Base-by-base conservation (phyloP, 2,329 filamentous ascomycete species). In the Fusarium irregulare region DNA sequence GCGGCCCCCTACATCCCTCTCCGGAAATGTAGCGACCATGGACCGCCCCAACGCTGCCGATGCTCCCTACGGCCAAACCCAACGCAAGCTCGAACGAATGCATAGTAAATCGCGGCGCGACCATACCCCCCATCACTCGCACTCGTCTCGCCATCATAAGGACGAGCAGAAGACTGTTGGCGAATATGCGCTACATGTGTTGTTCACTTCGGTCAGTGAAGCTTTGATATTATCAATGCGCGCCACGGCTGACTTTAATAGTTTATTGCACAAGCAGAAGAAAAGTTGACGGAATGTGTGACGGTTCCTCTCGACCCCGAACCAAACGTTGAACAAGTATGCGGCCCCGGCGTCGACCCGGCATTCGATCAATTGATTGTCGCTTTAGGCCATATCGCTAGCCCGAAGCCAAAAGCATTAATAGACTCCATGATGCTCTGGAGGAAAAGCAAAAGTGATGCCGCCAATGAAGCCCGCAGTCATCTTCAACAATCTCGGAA, bases 401-500 rank as follows among this genome's bases (percentile, higher is more conserved):
- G 93, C 63, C 92, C 94, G 72, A 97, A 97, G 77, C 97, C 97
- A 7, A 98, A 97, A 78, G 93, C 94, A 7, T 82, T 99, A 54
- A 98, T 99, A 75, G 96, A 99, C 80, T 94, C 93, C 21, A 94
- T 99, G 79, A 99, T 99, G 93, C 87, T 97, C 32, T 99, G 96
- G 96, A 90, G 96, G 59, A 98, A 98, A 80, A 93, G 89, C 70
- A 98, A 98, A 83, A 97, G 94, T 70, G 95, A 98, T 80, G 90
- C 92, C 23, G 94, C 94, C 28, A 91, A 89, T 73, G 88, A 91
- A 68, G 91, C 92, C 28, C 85, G 89, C 23, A 80, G 71, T 46
- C 85, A 89, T 74, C 80, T 89, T 23, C 87, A 89, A 71, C 87
- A 89, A 57, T 78, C 83, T 21, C 83, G 83, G 18, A 78, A 78